These are phyloP conservation scores for Raphanus raphanistrum DNA, from an alignment of 345 rosid species.

Conservation along the genomic window DNA sequence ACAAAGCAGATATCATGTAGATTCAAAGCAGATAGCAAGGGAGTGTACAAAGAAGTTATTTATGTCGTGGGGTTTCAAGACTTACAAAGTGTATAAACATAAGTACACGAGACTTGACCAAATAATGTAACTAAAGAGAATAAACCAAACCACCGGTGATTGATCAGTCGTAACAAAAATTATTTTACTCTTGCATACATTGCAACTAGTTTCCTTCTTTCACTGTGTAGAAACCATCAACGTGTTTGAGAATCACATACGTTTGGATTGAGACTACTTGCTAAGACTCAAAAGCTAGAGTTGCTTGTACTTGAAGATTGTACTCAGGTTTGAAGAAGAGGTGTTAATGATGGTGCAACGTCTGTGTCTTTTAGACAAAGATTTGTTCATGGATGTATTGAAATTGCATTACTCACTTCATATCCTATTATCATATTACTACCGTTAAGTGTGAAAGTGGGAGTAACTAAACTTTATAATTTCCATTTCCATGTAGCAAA, in stretches of 20 bases:
- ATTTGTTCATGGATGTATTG: conserved; percentile 79
- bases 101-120: no score
- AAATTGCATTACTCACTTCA: conserved; percentile 15
- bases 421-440: background rate
- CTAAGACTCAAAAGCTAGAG: conserved; percentile 39
- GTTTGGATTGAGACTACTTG: background rate
- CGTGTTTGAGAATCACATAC: conserved; percentile 15
- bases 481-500: background rate
- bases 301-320: conserved; percentile 61
- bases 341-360: conserved; percentile 62
- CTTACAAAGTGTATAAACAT: no score
- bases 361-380: conserved; percentile 63
- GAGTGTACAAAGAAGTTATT: no score
- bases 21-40: no score
- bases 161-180: background rate
- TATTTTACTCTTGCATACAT: background rate
- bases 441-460: background rate
- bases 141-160: background rate
- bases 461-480: background rate
- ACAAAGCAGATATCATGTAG: no score
- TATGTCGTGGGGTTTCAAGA: no score
- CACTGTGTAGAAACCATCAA: background rate
- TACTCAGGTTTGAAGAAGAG: conserved; percentile 74
- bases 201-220: background rate
- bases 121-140: no score